Base-by-base conservation (phyloP, 495 filamentous ascomycete species). In the Rostrohypoxylon terebratum region DNA sequence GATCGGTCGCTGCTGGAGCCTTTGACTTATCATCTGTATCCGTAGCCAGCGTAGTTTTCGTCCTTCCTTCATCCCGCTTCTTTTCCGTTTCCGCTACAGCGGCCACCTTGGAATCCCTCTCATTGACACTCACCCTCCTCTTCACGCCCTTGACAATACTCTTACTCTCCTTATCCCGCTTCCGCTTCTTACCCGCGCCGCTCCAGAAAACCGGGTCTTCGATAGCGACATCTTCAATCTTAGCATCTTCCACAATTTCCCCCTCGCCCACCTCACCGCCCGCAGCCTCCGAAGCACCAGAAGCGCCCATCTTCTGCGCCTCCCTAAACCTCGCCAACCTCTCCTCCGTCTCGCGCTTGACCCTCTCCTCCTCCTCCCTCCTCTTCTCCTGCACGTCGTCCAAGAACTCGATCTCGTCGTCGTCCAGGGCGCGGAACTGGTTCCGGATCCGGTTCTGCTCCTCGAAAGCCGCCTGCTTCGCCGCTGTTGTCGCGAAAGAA, bases 381-480 rank as follows among this genome's bases (percentile, higher is more conserved):
- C 87, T 90, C 44, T 85, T 87, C 70, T 91, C 91, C 34, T 90
- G 81, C 14, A 97, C 87, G 1, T 87, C 90, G 65, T 96, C 94
- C 14, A 98, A 81, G 75, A 97, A 99, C 3, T 97, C 94, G 67
- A 96, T 87, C 81, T 99, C 96, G 75, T 96, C 94, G 68, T 97
- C 93, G 75, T 98, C 94, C 40, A 99, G 87, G 8, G 93, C 87
- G 60, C 94, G 91, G 83, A 98, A 99, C 83, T 98, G 96, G 78
- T 98, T 97, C 79, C 91, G 92, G 50, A 99, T 79, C 66, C 90
- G 88, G 63, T 88, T 88, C 71, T 92, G 90, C 80, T 99, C 96
- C 80, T 97, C 95, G 79, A 98, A 97, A 57, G 93, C 94, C 75
- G 97, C 94, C 82, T 98, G 94, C 80, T 98, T 98, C 71, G 93